Base-by-base conservation (phyloP, 345 rosid genomes). In the Mallotus nudiflorus region DNA sequence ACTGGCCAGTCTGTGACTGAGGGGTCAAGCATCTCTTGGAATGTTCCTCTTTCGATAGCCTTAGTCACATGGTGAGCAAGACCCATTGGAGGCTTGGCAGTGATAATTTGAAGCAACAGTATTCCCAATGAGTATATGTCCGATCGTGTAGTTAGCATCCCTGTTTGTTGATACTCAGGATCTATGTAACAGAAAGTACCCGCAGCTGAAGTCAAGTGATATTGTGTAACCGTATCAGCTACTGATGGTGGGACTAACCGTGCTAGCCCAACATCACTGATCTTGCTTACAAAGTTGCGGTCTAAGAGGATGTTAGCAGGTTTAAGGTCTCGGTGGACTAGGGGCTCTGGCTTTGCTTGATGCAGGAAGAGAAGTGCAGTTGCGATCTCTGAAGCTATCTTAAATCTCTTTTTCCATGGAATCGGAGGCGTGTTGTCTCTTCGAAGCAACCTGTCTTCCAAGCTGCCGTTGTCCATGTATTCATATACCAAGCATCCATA, bases 281-380 rank as follows among this genome's bases (percentile, higher is more conserved):
- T 93, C 83, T 93, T 93, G 89, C 92, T 88, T 73, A 86, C 89
- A 50, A 75, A 93, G 74, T 93, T 89, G 27, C 82, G 78, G 80
- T 93, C 97, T 66, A 93, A 27, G 54, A 93, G 96, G 78, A 93
- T 93, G 81, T 91, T 91, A 10, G 98, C 98, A 2, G 98, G 98
- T 75, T 93, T 93, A 35, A 93, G 86, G 69, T 91, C 98, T 22
- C 97, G 87, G 58, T 91, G 98, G 69, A 93, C 98, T 4, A 93
- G 82, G n/a, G 98, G 98, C 73, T 93, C 98, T 49, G 97, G 97
- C 82, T 91, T 93, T 29, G 98, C 82, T 78, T 93, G 97, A 81
- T 93, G 98, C 53, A 93, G 96, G 78, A 91, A 93, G 7, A 92
- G 77, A 73, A 93, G 91, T 50, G 92, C 90, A 6, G 93, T 91